Percentiles rank a stretch among this genome's conserved stretches.
phyloP scores from a whole-genome alignment of 805 yeast genomes.

The Metschnikowia similis region DNA sequence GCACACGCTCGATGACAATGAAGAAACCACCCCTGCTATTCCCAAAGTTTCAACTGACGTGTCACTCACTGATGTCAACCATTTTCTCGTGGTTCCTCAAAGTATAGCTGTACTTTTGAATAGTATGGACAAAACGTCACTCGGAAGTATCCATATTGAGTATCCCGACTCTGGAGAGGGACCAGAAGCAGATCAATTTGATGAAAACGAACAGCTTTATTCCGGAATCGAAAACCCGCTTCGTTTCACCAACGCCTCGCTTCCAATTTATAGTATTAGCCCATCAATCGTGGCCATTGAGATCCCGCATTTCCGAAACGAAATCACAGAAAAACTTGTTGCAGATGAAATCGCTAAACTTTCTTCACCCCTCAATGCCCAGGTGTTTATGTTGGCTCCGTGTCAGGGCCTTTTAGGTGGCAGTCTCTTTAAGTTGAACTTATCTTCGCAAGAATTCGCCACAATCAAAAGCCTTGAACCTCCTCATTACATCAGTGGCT shows the following conservation, averaged over 20 bases:
- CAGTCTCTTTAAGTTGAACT: constrained; percentile 22
- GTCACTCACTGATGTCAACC: not conserved
- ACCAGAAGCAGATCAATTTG: constrained; percentile 32
- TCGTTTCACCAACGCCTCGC: not conserved
- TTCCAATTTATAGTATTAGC: constrained; percentile 10
- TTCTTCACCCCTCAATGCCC: constrained; percentile 4
- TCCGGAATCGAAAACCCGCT: constrained; percentile 22
- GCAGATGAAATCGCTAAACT: constrained; percentile 20
- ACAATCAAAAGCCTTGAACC: constrained; percentile 40
- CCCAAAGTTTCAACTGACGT: constrained; percentile 7
- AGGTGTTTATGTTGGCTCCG: constrained; percentile 35
- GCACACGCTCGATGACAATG: constrained; percentile 43
- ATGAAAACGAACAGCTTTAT: constrained; percentile 50
- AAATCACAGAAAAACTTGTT: constrained; percentile 29
- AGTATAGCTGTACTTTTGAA: constrained; percentile 17
- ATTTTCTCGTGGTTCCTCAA: constrained; percentile 17
- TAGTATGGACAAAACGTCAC: constrained; percentile 11
- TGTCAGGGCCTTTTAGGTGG: constrained; percentile 31
- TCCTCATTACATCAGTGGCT: constrained; percentile 61
- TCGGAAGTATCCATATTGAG: constrained; percentile 16
- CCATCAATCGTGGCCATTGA: constrained; percentile 15
- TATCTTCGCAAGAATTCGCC: constrained; percentile 10
- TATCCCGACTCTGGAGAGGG: constrained; percentile 14
- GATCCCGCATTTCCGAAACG: constrained; percentile 36
- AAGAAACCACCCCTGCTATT: constrained; percentile 17